phyloP scores from a whole-genome alignment of 306 rosid genomes.

The Oxytropis ochrocephala region DNA sequence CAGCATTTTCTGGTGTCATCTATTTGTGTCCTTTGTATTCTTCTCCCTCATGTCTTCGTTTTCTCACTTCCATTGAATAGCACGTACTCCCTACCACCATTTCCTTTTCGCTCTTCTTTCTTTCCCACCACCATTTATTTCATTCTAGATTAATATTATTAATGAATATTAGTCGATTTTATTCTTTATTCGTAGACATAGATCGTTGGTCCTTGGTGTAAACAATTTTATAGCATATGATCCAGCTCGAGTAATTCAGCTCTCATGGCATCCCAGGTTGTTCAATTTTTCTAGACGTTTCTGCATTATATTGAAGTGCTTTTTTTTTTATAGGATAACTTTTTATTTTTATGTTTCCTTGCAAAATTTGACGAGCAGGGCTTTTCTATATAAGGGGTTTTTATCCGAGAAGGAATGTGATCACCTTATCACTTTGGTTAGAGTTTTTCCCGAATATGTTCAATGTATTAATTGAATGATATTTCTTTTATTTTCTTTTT shows the following conservation, averaged over 20 bases:
- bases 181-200: conserved; percentile 25
- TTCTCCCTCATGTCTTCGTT: conserved; percentile 33
- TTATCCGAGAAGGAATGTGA: conserved; percentile 70
- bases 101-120: neutral
- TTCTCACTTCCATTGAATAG: conserved; percentile 36
- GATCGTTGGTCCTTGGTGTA: conserved; percentile 39
- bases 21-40: conserved; percentile 34
- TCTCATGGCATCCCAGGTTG: conserved; percentile 89
- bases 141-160: no score
- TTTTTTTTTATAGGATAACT: neutral
- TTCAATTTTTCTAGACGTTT: neutral
- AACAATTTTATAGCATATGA: conserved; percentile 43
- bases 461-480: no score
- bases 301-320: neutral
- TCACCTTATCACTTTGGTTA: conserved; percentile 61
- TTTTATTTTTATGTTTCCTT: neutral
- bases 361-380: conserved; percentile 47
- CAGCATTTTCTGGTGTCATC: neutral
- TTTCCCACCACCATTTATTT: neutral
- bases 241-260: conserved; percentile 70
- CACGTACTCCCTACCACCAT: conserved; percentile 19
- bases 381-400: conserved; percentile 61
- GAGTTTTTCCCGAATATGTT: neutral
- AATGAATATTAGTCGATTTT: neutral
- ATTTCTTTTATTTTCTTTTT: no score